Percentiles rank a stretch among this genome's conserved stretches.
phyloP scores from a whole-genome alignment of 2,329 filamentous ascomycete genomes.

The Ophiocordyceps unilateralis region DNA sequence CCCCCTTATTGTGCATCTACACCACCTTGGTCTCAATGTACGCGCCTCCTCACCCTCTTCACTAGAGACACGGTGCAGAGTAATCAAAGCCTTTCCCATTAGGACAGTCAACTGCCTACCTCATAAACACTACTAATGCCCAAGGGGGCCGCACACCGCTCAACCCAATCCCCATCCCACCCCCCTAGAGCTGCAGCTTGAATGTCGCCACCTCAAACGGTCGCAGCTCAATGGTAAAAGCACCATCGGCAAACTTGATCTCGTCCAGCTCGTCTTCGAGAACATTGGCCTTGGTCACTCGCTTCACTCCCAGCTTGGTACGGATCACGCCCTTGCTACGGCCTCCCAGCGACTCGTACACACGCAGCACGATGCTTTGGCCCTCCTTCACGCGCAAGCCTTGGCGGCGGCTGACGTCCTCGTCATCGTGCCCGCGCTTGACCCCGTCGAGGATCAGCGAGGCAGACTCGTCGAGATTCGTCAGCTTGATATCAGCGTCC shows the following conservation, averaged over 20 bases:
- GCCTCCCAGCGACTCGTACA: conserved; percentile 83
- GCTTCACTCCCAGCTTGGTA: conserved; percentile 53
- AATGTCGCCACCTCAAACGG: conserved; percentile 79
- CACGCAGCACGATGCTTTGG: conserved; percentile 62
- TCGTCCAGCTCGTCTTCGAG: conserved; percentile 74
- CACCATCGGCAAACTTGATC: conserved; percentile 29
- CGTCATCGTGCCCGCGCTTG: conserved; percentile 84
- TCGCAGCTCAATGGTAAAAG: conserved; percentile 47
- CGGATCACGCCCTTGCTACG: conserved; percentile 54
- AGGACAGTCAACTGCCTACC: conserved; percentile 9
- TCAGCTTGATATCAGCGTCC: conserved; percentile 43
- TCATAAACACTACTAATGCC: conserved; percentile 4
- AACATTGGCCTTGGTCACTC: conserved; percentile 68
- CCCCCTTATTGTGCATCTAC: too few relatives aligned
- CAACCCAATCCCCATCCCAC: too few relatives aligned
- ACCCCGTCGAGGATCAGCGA: conserved; percentile 73
- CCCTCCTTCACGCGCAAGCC: conserved; percentile 50
- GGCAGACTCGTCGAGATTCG: conserved; percentile 31
- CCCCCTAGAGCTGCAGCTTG: conserved; percentile 36
- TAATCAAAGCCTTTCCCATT: too few relatives aligned
- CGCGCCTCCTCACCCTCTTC: too few relatives aligned
- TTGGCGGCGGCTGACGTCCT: conserved; percentile 47
- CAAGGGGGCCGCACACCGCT: too few relatives aligned
- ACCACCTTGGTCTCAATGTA: too few relatives aligned
- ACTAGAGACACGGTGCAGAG: too few relatives aligned